Evolutionary conservation across 2,329 filamentous ascomycete species (phyloP), one percentile per base, ranked within the genome.

Genomic region (Epichloe gansuensis): DNA sequence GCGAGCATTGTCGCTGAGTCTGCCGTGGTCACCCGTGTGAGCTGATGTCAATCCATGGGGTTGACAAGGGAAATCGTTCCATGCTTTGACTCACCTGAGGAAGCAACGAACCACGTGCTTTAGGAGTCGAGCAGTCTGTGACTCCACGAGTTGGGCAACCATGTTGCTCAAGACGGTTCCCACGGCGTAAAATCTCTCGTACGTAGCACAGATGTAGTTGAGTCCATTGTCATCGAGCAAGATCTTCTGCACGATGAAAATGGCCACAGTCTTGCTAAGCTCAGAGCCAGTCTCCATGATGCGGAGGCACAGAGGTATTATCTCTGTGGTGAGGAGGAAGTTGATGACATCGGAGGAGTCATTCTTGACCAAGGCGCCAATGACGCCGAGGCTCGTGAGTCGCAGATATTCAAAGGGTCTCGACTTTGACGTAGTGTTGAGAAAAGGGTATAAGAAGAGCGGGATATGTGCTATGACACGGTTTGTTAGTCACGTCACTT

Each of bases 271-370:
- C 75, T 98, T 98, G 75, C 89, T 96, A 55, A 98, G 78, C 70
- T 98, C 93, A 0, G 90, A 96, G 48, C 93, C 93, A 0, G 93
- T 98, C 74, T 98, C 93, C 93, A 98, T 98, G 64, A 98, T 98
- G 55, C 93, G 84, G 44, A 98, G 82, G 68, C 93, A 98, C 12
- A 98, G 80, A 9, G 93, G 93, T 53, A 98, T 98, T 60, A 98
- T 98, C 71, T 98, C 93, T 34, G 93, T 98, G 1, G 93, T 97
- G 47, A 98, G 77, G 51, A 98, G 84, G 67, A 98, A 98, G 74
- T 97, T 97, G 74, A 98, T 98, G 54, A 97, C 93, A 64, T 97
- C 93, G 17, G 88, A 91, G 3, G 90, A 96, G 71, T 98, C 93
- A 64, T 98, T 98, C 78, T 98, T 98, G 54, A 98, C 93, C 45